phyloP scores from a whole-genome alignment of 2,329 filamentous ascomycete genomes.

The Neopestalotiopsis sp. region DNA sequence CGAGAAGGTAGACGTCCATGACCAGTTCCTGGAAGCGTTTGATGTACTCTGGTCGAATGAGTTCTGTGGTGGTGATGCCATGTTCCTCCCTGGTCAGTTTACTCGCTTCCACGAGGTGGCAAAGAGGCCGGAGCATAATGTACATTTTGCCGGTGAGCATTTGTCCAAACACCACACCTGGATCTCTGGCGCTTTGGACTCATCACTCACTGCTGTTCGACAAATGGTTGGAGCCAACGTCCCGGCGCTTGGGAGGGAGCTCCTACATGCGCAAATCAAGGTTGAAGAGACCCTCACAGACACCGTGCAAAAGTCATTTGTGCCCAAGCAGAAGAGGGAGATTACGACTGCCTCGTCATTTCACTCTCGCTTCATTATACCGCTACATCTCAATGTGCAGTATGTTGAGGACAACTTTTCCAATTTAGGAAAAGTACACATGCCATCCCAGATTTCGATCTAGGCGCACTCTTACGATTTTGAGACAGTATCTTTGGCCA shows the following conservation, averaged over 20 bases:
- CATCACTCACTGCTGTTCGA: background rate
- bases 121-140: background rate
- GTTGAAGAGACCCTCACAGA: background rate
- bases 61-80: slow-evolving; percentile 17
- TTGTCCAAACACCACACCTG: slow-evolving; percentile 13
- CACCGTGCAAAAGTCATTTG: background rate
- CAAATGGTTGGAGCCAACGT: background rate
- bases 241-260: background rate
- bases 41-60: slow-evolving; percentile 21
- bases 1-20: slow-evolving; percentile 20
- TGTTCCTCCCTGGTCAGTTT: slow-evolving; percentile 11
- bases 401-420: background rate
- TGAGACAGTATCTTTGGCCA: too few species aligned
- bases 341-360: background rate
- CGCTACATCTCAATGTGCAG: slow-evolving; percentile 1
- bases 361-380: background rate
- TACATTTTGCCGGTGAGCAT: slow-evolving; percentile 5
- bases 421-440: background rate
- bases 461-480: too few species aligned
- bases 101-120: background rate
- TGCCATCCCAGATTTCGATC: too few species aligned
- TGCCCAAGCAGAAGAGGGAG: background rate
- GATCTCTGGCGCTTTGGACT: slow-evolving; percentile 5
- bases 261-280: background rate
- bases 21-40: slow-evolving; percentile 22